phyloP scores from a whole-genome alignment of 495 filamentous ascomycete genomes.

The Neurospora sp. region DNA sequence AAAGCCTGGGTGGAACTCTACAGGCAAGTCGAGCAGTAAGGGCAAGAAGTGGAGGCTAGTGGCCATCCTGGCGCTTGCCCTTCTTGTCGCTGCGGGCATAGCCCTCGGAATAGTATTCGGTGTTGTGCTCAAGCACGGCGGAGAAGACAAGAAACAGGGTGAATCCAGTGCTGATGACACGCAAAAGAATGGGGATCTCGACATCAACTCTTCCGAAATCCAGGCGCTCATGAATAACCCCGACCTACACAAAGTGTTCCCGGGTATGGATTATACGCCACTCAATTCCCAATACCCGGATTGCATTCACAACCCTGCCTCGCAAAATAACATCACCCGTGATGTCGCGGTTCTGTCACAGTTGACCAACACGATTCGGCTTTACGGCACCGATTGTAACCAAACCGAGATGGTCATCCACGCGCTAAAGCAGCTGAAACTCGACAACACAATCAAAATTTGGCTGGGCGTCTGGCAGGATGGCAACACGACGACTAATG shows the following conservation, averaged over 20 bases:
- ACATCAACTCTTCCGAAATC: constrained; percentile 69
- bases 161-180: constrained; percentile 32
- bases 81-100: constrained; percentile 57
- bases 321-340: constrained; percentile 87
- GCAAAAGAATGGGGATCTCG: constrained; percentile 53
- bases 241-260: constrained; percentile 84
- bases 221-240: constrained; percentile 68
- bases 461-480: constrained; percentile 97
- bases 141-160: constrained; percentile 2
- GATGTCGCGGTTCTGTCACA: constrained; percentile 89
- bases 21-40: constrained; percentile 39
- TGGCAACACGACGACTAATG: constrained; percentile 71
- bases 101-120: constrained; percentile 74
- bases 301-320: constrained; percentile 67
- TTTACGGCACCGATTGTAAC: constrained; percentile 97
- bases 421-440: constrained; percentile 60
- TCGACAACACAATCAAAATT: constrained; percentile 69
- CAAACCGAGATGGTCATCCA: constrained; percentile 92
- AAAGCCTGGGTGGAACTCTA: constrained; percentile 48
- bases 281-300: constrained; percentile 84
- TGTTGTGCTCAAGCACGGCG: constrained; percentile 43
- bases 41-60: constrained; percentile 59
- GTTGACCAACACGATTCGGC: constrained; percentile 76
- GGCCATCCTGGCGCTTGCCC: constrained; percentile 51
- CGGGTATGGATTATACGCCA: constrained; percentile 94